Percentiles rank a stretch among this genome's conserved stretches.
Evolutionary conservation across 169 alveolate species (phyloP).

Genomic region (Babesia bigemina): DNA sequence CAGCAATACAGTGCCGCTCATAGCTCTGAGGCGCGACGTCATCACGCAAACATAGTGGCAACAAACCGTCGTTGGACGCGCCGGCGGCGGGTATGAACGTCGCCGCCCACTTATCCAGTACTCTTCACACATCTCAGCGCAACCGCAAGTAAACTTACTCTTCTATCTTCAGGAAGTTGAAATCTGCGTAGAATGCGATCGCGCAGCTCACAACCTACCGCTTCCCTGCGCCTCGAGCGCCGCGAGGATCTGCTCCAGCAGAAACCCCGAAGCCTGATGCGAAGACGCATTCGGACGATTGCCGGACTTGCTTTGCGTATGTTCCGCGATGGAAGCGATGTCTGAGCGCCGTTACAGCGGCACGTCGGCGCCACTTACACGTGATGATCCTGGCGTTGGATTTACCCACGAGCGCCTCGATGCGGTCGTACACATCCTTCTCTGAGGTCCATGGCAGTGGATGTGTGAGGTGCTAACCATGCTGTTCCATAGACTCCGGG

Average conservation of each 20-base stretch:
- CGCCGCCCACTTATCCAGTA: conserved; percentile 62
- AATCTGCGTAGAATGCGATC: conserved; percentile 11
- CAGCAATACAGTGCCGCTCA: background rate
- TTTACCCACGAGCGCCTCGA: conserved; percentile 30
- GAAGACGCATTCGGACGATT: background rate
- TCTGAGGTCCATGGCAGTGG: background rate
- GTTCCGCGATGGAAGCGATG: conserved; percentile 48
- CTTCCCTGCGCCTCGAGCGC: conserved; percentile 24
- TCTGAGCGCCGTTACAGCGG: conserved; percentile 8
- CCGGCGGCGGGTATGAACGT: conserved; percentile 26
- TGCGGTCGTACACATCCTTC: conserved; percentile 17
- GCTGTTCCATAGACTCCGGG: conserved; percentile 7
- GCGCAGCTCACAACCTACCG: background rate
- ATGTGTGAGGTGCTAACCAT: conserved; percentile 4
- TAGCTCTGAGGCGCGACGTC: conserved; percentile 8
- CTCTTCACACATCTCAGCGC: conserved; percentile 20
- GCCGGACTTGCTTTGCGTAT: background rate
- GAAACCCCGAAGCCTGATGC: background rate
- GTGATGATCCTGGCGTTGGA: conserved; percentile 29
- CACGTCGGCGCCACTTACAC: conserved; percentile 6
- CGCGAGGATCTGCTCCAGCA: conserved; percentile 14
- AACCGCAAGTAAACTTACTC: conserved; percentile 31
- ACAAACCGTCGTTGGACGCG: conserved; percentile 28
- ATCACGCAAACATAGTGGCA: background rate
- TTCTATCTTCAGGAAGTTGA: conserved; percentile 41